phyloP scores from a whole-genome alignment of 257 asterid species.

The Primulina tabacum region DNA sequence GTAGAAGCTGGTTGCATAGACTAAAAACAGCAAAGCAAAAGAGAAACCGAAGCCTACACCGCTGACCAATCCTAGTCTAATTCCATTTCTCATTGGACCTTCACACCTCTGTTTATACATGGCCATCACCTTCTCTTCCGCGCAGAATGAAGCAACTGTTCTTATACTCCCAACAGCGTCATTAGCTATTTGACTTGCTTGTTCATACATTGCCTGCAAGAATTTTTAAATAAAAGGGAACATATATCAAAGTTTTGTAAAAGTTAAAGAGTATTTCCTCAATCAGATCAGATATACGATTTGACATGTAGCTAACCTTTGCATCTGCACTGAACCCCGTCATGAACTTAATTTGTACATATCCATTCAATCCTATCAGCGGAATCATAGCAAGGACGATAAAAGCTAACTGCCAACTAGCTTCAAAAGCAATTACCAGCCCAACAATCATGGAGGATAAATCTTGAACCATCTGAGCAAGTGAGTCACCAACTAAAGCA shows the following conservation, averaged over 20 bases:
- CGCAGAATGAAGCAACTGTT: conserved; percentile 72
- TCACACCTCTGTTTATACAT: conserved; percentile 50
- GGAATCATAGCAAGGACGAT: conserved; percentile 42
- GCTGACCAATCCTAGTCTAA: conserved; percentile 49
- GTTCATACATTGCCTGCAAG: conserved; percentile 55
- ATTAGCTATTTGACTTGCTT: conserved; percentile 67
- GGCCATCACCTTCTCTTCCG: conserved; percentile 55
- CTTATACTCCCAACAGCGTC: conserved; percentile 68
- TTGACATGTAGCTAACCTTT: conserved; percentile 29
- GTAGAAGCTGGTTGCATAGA: conserved; percentile 59
- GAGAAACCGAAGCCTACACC: conserved; percentile 65
- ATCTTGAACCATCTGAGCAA: conserved; percentile 35
- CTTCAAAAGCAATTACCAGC: conserved; percentile 44
- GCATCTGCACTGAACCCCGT: conserved; percentile 38
- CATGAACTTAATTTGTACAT: conserved; percentile 31
- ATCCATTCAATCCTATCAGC: conserved; percentile 32
- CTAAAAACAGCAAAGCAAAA: conserved; percentile 36
- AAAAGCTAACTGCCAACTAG: conserved; percentile 55
- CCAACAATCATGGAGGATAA: conserved; percentile 34
- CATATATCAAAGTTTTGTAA: not conserved
- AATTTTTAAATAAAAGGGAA: not conserved
- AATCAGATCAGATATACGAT: not conserved
- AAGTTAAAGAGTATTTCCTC: not conserved
- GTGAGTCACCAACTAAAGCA: conserved; percentile 45
- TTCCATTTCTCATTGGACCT: conserved; percentile 46